Base-by-base conservation (phyloP, 441 rosid genomes). In the Corymbia calophylla region DNA sequence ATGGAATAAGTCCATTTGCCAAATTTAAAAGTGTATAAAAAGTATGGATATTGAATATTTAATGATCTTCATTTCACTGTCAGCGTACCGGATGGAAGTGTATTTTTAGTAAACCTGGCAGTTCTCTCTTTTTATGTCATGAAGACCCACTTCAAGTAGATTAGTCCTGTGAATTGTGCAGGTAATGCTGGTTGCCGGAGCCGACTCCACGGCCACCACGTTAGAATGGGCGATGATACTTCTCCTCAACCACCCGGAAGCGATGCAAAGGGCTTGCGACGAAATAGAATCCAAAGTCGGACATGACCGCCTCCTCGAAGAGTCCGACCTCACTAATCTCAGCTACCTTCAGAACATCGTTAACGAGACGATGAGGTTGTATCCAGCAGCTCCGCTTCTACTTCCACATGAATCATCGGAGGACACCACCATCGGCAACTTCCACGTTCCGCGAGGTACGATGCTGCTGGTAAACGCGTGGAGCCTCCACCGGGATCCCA, bases 141-240 rank as follows among this genome's bases (percentile, higher is more conserved):
- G 51, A 73, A 21, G 51, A 39, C n/a, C 68, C 84, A 39, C 17
- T 73, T 16, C 64, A 58, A 18, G 47, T 13, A 44, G 11, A 56
- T 35, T 53, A 54, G 53, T 17, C 82, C 82, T 14, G n/a, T 35
- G 21, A 31, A 9, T 44, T n/a, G 6, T 27, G 17, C 48, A 87
- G 90, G 32, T 84, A 64, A 89, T 70, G 85, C 87, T 91, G 39
- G 48, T 89, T 4, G 91, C 90, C 48, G 93, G 92, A 32, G 51
- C 56, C 4, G 90, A 92, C 87, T 91, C 93, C 27, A 88, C 92
- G 53, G 85, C 92, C 23, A 84, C 90, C 49, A 88, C 92, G 23
- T n/a, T 93, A 64, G 94, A 91, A 21, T 93, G 94, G 93, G 91
- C 90, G 16, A 88, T 92, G 88, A 73, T 93, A n/a, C 91, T 90